Conservation (phyloP, 345 rosid genomes). For the Citrus sp. region DNA sequence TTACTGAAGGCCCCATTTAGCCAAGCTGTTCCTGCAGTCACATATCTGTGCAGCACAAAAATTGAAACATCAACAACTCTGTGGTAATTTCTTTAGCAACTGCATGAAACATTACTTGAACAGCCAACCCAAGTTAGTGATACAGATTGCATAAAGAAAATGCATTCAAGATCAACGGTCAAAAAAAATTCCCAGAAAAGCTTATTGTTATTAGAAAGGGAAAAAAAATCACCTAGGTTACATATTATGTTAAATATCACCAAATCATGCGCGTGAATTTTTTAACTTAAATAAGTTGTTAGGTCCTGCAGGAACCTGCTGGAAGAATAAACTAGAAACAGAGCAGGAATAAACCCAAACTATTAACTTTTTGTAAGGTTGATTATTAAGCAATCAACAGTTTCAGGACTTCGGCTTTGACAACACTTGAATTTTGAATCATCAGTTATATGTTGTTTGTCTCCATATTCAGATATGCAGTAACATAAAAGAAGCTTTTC, state of each 20-base stretch:
- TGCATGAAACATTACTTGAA: background rate
- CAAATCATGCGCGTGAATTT: background rate
- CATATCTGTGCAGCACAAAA: conserved; percentile 48
- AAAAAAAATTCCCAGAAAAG: no score
- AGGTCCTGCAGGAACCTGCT: background rate
- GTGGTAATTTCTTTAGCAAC: background rate
- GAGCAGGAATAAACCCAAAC: background rate
- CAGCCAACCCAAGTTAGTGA: background rate
- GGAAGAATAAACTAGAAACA: background rate
- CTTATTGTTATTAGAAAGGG: background rate
- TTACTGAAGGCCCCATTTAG: conserved; percentile 83
- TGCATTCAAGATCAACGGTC: background rate
- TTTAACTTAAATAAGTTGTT: background rate
- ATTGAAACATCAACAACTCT: background rate
- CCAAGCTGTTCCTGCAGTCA: conserved; percentile 87
- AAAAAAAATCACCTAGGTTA: background rate
- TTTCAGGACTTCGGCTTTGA: background rate
- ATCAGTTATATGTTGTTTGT: background rate
- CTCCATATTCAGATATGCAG: background rate
- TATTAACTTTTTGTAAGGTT: background rate
- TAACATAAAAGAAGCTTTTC: background rate
- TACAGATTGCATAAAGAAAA: background rate
- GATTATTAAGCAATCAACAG: background rate
- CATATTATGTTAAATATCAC: background rate
- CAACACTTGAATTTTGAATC: background rate